A percentile compares a stretch with the other conserved stretches of the same genome.
Conservation (phyloP, 1,139 yeast genomes). For the Hemisphaericaspora lyxosophila region DNA sequence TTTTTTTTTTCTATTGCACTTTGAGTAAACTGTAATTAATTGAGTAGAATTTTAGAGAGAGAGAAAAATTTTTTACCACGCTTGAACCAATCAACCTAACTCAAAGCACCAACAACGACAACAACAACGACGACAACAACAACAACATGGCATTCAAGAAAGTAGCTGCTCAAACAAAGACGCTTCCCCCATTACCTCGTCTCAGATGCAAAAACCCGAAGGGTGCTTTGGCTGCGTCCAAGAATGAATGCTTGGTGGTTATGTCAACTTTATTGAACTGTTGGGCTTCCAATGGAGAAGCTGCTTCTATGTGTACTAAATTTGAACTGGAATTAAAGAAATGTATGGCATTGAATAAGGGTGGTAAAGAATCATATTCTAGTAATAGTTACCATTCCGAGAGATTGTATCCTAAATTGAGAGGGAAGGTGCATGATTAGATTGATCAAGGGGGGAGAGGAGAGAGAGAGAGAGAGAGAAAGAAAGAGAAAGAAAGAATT, state of each 20-base stretch:
- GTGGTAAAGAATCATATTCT: slow-evolving; percentile 43
- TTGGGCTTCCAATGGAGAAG: slow-evolving; percentile 96
- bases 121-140: background rate
- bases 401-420: slow-evolving; percentile 75
- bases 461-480: too few relatives aligned
- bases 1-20: background rate
- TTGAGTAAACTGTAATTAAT: too few relatives aligned
- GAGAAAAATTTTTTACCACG: slow-evolving; percentile 1
- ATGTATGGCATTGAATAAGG: slow-evolving; percentile 50
- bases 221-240: slow-evolving; percentile 53
- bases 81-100: background rate
- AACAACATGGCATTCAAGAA: slow-evolving; percentile 29
- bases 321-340: slow-evolving; percentile 54
- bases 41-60: too few relatives aligned
- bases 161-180: slow-evolving; percentile 26
- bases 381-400: slow-evolving; percentile 82
- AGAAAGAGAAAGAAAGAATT: slow-evolving; percentile 16
- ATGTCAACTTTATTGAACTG: slow-evolving; percentile 88
- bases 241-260: slow-evolving; percentile 72
- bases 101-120: background rate
- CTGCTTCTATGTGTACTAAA: slow-evolving; percentile 61
- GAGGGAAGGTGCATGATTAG: slow-evolving; percentile 71
- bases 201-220: slow-evolving; percentile 69
- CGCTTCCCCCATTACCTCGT: slow-evolving; percentile 73
- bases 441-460: too few relatives aligned